Conservation (phyloP, 129 eudicot genomes). For the Gnaphalium uliginosum region DNA sequence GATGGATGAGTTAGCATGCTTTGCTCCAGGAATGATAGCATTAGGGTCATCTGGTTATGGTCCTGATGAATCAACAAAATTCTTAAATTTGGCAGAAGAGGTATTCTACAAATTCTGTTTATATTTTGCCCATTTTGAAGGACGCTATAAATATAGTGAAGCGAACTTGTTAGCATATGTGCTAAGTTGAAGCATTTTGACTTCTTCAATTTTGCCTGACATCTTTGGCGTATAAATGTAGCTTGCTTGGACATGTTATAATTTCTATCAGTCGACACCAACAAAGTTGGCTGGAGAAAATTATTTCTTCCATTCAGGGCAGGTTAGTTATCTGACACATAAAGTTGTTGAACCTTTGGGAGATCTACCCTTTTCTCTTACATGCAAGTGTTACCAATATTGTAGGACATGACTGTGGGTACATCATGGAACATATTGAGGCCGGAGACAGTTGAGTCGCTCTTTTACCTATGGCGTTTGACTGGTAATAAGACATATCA, state of each 20-base stretch:
- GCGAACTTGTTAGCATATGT: not conserved
- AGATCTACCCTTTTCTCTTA: conserved; percentile 11
- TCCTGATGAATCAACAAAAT: conserved; percentile 67
- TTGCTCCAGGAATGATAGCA: conserved; percentile 99
- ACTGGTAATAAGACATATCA: conserved; percentile 98
- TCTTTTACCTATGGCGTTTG: conserved; percentile 93
- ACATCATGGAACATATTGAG: conserved; percentile 99
- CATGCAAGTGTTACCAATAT: conserved; percentile 16
- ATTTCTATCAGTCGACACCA: conserved; percentile 95
- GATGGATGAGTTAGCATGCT: conserved; percentile 99
- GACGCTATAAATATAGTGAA: not conserved
- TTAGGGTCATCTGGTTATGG: conserved; percentile 88
- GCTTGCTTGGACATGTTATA: conserved; percentile 99
- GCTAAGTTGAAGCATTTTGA: not conserved
- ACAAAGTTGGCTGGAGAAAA: conserved; percentile 99
- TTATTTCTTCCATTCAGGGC: conserved; percentile 84
- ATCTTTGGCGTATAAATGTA: conserved; percentile 38
- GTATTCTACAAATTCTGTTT: conserved; percentile 32
- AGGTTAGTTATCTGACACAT: conserved; percentile 48
- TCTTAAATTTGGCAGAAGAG: conserved; percentile 90
- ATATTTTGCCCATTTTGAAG: not conserved
- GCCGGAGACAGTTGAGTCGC: conserved; percentile 98
- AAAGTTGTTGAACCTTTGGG: not conserved
- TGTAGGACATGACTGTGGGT: conserved; percentile 98
- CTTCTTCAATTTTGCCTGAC: not conserved